Percentiles rank a stretch among this genome's conserved stretches.
Conservation (phyloP, 805 yeast genomes). For the Geotrichum ghanense region DNA sequence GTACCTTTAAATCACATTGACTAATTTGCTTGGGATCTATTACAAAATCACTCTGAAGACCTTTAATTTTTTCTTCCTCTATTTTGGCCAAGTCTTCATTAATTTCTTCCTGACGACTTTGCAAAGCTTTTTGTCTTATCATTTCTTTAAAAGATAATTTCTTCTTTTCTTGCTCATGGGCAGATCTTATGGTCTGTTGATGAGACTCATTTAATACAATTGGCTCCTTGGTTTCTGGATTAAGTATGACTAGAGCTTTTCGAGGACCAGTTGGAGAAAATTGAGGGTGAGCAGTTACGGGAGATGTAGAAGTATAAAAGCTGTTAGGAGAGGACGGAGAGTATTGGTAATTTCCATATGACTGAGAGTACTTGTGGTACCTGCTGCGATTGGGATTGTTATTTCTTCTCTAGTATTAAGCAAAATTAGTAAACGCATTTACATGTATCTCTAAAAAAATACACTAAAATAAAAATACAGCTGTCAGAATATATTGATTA, state of each 20-base stretch:
- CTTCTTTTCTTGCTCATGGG: not conserved
- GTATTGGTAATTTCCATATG: not conserved
- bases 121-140: not conserved
- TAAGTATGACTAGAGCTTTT: not conserved
- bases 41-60: no score
- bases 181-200: not conserved
- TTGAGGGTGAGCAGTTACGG: not conserved
- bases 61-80: no score
- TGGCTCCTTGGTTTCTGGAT: not conserved
- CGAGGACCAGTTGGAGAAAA: not conserved
- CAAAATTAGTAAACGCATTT: not conserved
- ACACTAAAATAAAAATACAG: not conserved
- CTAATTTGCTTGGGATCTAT: no score
- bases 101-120: not conserved
- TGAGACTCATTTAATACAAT: not conserved
- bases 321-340: not conserved
- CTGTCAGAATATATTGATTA: no score
- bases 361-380: not conserved
- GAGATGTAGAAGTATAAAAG: not conserved
- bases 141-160: not conserved
- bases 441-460: not conserved
- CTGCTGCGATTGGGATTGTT: not conserved
- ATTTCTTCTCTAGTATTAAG: not conserved
- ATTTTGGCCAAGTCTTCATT: no score
- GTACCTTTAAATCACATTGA: no score